Percentiles rank a stretch among this genome's conserved stretches.
phyloP scores from a whole-genome alignment of 2,329 filamentous ascomycete species.

The Cladophialophora chaetospira region DNA sequence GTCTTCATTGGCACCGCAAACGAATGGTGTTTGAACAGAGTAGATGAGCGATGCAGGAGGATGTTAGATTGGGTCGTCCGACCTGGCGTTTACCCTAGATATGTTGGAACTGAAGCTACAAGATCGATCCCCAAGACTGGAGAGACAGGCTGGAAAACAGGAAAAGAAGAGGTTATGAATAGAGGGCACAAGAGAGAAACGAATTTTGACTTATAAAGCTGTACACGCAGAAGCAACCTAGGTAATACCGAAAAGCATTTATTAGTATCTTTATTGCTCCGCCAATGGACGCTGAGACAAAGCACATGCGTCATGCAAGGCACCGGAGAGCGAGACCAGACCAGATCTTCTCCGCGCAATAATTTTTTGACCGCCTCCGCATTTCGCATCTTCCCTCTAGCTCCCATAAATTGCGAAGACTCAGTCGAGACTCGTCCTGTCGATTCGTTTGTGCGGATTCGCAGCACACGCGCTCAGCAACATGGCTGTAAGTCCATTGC shows the following conservation, averaged over 20 bases:
- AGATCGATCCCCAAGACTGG: neutral
- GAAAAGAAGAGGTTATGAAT: neutral
- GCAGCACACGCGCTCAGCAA: neutral
- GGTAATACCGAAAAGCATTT: no score
- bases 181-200: neutral
- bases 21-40: conserved; percentile 16
- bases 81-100: neutral
- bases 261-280: neutral
- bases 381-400: neutral
- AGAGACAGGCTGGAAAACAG: neutral
- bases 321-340: conserved; percentile 2
- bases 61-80: neutral
- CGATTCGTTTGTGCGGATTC: neutral
- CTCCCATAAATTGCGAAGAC: no score
- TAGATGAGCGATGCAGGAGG: neutral
- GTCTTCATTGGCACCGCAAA: conserved; percentile 11
- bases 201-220: neutral
- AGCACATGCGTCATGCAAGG: conserved; percentile 18
- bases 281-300: neutral
- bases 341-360: neutral
- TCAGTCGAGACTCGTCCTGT: no score
- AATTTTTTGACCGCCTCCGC: conserved; percentile 10
- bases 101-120: neutral
- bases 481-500: conserved; percentile 22
- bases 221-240: no score